Base-by-base conservation (phyloP, 108 stramenopile genomes). In the Cyclotella baltica region DNA sequence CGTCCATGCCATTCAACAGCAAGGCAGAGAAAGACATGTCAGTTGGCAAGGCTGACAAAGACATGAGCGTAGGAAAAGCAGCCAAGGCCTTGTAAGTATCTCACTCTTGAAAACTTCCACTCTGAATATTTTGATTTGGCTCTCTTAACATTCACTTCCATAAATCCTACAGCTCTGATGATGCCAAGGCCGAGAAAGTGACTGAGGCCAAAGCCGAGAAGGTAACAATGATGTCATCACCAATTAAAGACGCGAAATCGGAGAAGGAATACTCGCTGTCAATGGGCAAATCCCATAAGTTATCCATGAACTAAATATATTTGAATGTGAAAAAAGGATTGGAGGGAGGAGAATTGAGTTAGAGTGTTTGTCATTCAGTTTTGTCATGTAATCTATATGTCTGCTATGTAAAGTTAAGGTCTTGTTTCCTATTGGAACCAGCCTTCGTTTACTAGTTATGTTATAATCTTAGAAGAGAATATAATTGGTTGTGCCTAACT, bases 141-240 rank as follows among this genome's bases (percentile, higher is more conserved):
- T n/a, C n/a, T n/a, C n/a, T n/a, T n/a, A n/a, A n/a, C n/a, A n/a
- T n/a, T n/a, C n/a, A n/a, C n/a, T n/a, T n/a, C n/a, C n/a, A n/a
- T n/a, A n/a, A n/a, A n/a, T n/a, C n/a, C n/a, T n/a, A n/a, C n/a
- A n/a, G n/a, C n/a, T n/a, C n/a, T n/a, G n/a, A n/a, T n/a, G n/a
- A n/a, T n/a, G n/a, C n/a, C n/a, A n/a, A n/a, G n/a, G n/a, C n/a
- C n/a, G n/a, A n/a, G n/a, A n/a, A n/a, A n/a, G n/a, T n/a, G n/a
- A 25, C 46, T 43, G 70, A 70, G 56, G 70, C 70, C 23, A 70
- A 70, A 38, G 70, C 70, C 2, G 70, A 70, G 50, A 67, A 67
- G 50, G 51, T 52, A n/a, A 4, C 10, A 13, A n/a, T 20, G 4
- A 52, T 52, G 51, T 66, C 40, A 29, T n/a, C 36, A 23, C 36